phyloP scores from a whole-genome alignment of 2,329 filamentous ascomycete genomes.

The Colletotrichum theobromicola region DNA sequence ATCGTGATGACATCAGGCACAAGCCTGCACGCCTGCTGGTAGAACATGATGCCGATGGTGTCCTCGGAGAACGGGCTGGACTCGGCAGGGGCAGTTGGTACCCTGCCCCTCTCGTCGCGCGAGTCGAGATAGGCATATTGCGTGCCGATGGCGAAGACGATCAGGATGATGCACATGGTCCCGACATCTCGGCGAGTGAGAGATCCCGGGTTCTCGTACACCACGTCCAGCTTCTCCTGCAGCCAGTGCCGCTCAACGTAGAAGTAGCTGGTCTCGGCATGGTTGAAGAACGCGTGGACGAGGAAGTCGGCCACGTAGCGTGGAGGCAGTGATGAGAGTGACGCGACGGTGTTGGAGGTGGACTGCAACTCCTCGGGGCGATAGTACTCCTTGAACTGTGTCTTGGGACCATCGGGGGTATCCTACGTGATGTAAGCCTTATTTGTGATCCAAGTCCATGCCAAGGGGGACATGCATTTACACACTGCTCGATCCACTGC shows the following conservation, averaged over 20 bases:
- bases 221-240: slow-evolving; percentile 40
- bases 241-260: slow-evolving; percentile 52
- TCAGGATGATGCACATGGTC: slow-evolving; percentile 49
- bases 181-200: slow-evolving; percentile 46
- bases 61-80: slow-evolving; percentile 47
- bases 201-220: slow-evolving; percentile 43
- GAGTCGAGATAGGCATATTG: slow-evolving; percentile 55
- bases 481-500: slow-evolving; percentile 51
- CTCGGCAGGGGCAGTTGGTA: slow-evolving; percentile 20
- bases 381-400: slow-evolving; percentile 44
- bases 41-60: slow-evolving; percentile 60
- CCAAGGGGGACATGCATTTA: slow-evolving; percentile 28
- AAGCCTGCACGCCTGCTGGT: slow-evolving; percentile 59
- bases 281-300: slow-evolving; percentile 50
- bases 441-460: not conserved
- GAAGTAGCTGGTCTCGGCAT: slow-evolving; percentile 54
- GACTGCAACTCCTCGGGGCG: slow-evolving; percentile 52
- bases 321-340: slow-evolving; percentile 47
- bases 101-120: slow-evolving; percentile 20
- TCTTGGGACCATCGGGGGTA: slow-evolving; percentile 21
- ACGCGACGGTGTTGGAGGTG: slow-evolving; percentile 39
- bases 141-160: slow-evolving; percentile 54
- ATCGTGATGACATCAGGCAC: slow-evolving; percentile 62
- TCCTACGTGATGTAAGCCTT: not conserved
- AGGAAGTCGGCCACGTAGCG: slow-evolving; percentile 52